A percentile compares a stretch with the other conserved stretches of the same genome.
These are phyloP conservation scores for Phialocephala sp. DNA, from an alignment of 2,329 filamentous ascomycete species.

Conservation along the genomic window DNA sequence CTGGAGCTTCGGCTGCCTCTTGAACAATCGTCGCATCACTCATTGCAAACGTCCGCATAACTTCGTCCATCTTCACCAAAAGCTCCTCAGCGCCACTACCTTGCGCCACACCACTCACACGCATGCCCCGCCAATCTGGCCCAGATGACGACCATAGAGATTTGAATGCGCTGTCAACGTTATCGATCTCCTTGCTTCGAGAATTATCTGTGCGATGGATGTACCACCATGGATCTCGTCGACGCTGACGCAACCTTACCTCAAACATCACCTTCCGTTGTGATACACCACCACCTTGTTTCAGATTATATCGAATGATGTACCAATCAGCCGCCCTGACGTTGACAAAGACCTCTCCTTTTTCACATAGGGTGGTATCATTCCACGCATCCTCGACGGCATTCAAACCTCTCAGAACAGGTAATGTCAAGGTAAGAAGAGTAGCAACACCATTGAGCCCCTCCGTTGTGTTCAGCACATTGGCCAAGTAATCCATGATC, in stretches of 20 bases:
- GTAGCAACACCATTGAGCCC: slow-evolving; percentile 58
- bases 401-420: slow-evolving; percentile 66
- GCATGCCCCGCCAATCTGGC: slow-evolving; percentile 54
- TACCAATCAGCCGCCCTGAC: slow-evolving; percentile 63
- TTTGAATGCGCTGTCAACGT: slow-evolving; percentile 49
- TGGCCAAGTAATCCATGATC: slow-evolving; percentile 62
- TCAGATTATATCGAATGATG: slow-evolving; percentile 58
- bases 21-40: slow-evolving; percentile 3
- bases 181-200: slow-evolving; percentile 40
- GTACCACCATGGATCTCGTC: slow-evolving; percentile 48
- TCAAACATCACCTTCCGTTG: slow-evolving; percentile 55
- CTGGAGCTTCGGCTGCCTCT: background rate
- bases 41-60: slow-evolving; percentile 32
- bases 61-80: slow-evolving; percentile 37
- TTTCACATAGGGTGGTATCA: slow-evolving; percentile 44
- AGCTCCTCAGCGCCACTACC: slow-evolving; percentile 47
- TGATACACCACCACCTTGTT: slow-evolving; percentile 24
- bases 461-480: slow-evolving; percentile 59
- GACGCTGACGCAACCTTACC: slow-evolving; percentile 55
- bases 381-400: slow-evolving; percentile 62
- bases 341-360: slow-evolving; percentile 56
- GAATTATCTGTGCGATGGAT: slow-evolving; percentile 34
- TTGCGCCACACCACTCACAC: slow-evolving; percentile 53
- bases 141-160: slow-evolving; percentile 53
- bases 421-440: slow-evolving; percentile 65